Evolutionary conservation across 176 grass and related monocot genomes (phyloP).

Genomic region (Themeda triandra): DNA sequence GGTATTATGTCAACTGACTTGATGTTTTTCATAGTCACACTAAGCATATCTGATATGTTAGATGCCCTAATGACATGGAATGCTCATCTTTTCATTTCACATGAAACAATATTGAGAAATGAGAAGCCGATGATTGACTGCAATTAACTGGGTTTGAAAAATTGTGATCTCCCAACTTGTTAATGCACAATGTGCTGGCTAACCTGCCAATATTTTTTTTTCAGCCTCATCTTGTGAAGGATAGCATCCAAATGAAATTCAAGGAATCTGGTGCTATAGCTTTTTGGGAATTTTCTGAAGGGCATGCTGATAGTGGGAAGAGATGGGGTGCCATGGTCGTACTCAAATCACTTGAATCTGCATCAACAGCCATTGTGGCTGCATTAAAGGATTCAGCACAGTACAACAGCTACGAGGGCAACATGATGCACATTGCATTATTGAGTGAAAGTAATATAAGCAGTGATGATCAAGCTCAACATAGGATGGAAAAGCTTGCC

Average conservation of each 20-base stretch:
- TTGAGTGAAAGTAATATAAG: too few relatives aligned
- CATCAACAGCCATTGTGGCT: slow-evolving; percentile 45
- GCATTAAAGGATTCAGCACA: slow-evolving; percentile 55
- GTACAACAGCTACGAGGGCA: slow-evolving; percentile 43
- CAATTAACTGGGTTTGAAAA: background rate
- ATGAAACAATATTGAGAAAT: background rate
- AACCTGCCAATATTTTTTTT: slow-evolving; percentile 22
- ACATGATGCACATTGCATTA: slow-evolving; percentile 86
- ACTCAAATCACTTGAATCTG: slow-evolving; percentile 71
- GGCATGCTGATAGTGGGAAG: slow-evolving; percentile 50
- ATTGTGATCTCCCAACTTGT: slow-evolving; percentile 11
- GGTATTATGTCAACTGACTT: slow-evolving; percentile 39
- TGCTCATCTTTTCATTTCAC: background rate
- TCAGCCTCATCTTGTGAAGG: slow-evolving; percentile 86
- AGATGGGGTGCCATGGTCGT: slow-evolving; percentile 84
- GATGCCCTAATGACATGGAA: background rate
- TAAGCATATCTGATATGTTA: background rate
- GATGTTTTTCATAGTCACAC: background rate
- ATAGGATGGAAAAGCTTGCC: slow-evolving; percentile 56
- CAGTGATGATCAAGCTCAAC: slow-evolving; percentile 78
- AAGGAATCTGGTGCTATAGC: slow-evolving; percentile 57
- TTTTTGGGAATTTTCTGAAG: slow-evolving; percentile 77
- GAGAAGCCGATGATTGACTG: background rate
- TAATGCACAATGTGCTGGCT: slow-evolving; percentile 18
- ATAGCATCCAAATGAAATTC: slow-evolving; percentile 72